Base-by-base conservation (phyloP, 345 rosid genomes). In the Syzygium jambos region DNA sequence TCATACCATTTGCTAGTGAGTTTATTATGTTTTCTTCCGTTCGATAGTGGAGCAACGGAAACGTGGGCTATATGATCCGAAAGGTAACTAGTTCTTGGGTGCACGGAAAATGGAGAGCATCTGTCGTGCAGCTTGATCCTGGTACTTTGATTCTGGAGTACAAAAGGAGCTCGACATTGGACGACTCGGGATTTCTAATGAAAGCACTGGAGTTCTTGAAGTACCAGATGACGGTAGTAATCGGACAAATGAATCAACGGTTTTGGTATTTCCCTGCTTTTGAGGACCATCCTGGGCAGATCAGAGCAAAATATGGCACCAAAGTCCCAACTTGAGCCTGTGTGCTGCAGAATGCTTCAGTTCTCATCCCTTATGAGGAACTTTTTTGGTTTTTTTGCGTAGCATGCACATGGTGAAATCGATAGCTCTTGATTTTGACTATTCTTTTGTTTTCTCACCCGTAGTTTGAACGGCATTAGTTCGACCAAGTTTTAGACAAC, bases 111-210 rank as follows among this genome's bases (percentile, higher is more conserved):
- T 95, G 94, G 96, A 86, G 90, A 68, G 87, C 94, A 30, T 92
- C 98, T 1, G 92, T 90, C 46, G 88, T 95, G 86, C 98, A 96
- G 46, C 88, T 95, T 53, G 98, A 95, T 90, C 95, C 96, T 38
- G 93, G 91, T 65, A 95, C 99, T 51, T 92, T 98, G 97, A 86
- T 96, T 89, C 92, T 96, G 77, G 98, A 96, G 94, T 95, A 98
- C 52, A 87, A 87, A 23, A 86, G 87, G 78, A 95, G 93, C 91
- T 90, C 92, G 30, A 88, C 90, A 43, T 85, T 91, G 86, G 95
- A 94, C 29, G 89, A 91, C 65, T 90, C 93, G 17, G 92, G 95
- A 51, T 86, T 95, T 86, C 85, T 92, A 84, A 87, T 95, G 61
- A 78, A 92, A 46, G 78, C 90, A 30, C 17, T 91, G 78, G 98